Evolutionary conservation across 164 flowering plant species (phyloP).

Genomic region (Akebia trifoliata): DNA sequence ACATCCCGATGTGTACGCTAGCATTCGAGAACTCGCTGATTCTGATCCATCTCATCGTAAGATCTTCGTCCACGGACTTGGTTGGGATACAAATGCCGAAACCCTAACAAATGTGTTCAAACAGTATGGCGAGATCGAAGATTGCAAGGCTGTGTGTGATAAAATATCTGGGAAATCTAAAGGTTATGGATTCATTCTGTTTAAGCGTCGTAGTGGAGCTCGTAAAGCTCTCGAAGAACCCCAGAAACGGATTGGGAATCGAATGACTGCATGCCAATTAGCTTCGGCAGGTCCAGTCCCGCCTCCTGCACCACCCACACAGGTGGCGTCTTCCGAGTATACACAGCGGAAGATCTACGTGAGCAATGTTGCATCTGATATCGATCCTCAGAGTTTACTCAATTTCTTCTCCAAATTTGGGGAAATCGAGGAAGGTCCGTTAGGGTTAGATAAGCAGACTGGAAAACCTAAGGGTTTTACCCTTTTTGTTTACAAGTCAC

Average conservation of each 20-base stretch:
- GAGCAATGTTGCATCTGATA: slow-evolving; percentile 70
- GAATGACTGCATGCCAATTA: slow-evolving; percentile 73
- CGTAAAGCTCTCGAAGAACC: slow-evolving; percentile 62
- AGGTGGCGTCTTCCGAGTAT: slow-evolving; percentile 51
- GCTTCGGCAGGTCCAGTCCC: slow-evolving; percentile 71
- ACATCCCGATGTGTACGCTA: slow-evolving; percentile 41
- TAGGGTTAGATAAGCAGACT: slow-evolving; percentile 72
- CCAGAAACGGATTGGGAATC: slow-evolving; percentile 68
- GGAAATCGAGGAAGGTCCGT: slow-evolving; percentile 83
- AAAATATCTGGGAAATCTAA: slow-evolving; percentile 74
- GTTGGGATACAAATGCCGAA: slow-evolving; percentile 60
- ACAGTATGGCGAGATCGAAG: slow-evolving; percentile 59
- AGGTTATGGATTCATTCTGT: slow-evolving; percentile 74
- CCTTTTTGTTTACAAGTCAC: slow-evolving; percentile 58
- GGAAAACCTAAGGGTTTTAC: slow-evolving; percentile 80
- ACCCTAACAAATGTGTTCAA: slow-evolving; percentile 34
- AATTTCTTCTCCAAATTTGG: slow-evolving; percentile 60
- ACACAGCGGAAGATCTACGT: slow-evolving; percentile 79
- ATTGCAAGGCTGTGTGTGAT: slow-evolving; percentile 62
- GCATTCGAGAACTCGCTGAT: slow-evolving; percentile 52
- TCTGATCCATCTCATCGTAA: slow-evolving; percentile 63
- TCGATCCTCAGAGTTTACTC: slow-evolving; percentile 52
- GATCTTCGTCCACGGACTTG: slow-evolving; percentile 65
- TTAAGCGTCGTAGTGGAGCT: slow-evolving; percentile 62
- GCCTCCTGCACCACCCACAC: slow-evolving; percentile 18